A percentile compares a stretch with the other conserved stretches of the same genome.
phyloP scores from a whole-genome alignment of 352 stramenopile species.

The Globisporangium yorkense region DNA sequence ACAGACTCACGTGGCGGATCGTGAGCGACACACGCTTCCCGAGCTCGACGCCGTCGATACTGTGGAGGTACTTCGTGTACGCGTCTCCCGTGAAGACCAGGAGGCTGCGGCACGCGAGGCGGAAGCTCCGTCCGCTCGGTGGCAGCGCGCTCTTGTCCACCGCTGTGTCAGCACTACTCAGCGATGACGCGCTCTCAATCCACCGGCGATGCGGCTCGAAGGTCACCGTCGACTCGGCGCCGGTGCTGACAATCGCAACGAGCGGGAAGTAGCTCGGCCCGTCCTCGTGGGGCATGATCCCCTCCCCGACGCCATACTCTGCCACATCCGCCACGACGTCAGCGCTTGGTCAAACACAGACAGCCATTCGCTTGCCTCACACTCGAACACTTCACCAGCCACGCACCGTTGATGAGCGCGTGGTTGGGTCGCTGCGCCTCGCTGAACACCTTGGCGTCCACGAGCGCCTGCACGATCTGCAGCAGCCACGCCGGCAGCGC shows the following conservation, averaged over 20 bases:
- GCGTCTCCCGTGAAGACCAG: constrained; percentile 51
- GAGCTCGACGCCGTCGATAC: constrained; percentile 43
- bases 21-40: constrained; percentile 53
- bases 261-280: constrained; percentile 63
- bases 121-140: constrained; percentile 18
- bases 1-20: constrained; percentile 37
- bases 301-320: constrained; percentile 64
- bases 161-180: not conserved
- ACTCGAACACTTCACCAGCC: not conserved
- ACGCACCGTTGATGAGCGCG: constrained; percentile 60
- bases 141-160: not conserved
- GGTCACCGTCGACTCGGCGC: constrained; percentile 42
- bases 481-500: constrained; percentile 45
- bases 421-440: constrained; percentile 51
- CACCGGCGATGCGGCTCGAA: constrained; percentile 53
- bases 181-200: not conserved
- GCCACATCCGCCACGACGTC: not conserved
- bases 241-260: constrained; percentile 62
- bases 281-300: constrained; percentile 68
- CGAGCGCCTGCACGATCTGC: constrained; percentile 42
- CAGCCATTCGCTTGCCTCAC: not conserved
- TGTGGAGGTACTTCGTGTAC: constrained; percentile 56
- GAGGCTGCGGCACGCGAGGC: constrained; percentile 43
- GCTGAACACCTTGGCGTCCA: constrained; percentile 46
- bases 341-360: not conserved